phyloP scores from a whole-genome alignment of 306 rosid genomes.

The Trichosanthes truncata region DNA sequence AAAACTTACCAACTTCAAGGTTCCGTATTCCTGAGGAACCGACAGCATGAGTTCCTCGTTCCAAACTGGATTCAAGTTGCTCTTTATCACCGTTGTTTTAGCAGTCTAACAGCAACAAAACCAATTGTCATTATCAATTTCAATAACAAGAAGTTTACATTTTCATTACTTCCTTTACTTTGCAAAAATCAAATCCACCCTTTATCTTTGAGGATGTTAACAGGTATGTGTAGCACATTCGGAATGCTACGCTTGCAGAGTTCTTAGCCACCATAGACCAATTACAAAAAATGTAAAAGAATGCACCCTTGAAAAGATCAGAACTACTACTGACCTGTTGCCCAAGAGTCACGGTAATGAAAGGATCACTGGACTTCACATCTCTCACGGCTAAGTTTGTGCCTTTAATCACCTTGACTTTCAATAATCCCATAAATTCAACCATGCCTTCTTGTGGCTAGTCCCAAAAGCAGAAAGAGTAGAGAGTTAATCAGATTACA shows the following conservation, averaged over 20 bases:
- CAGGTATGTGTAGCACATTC: not conserved
- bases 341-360: constrained; percentile 75
- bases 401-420: constrained; percentile 83
- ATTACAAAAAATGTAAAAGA: not conserved
- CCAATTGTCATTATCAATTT: constrained; percentile 9
- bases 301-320: not conserved
- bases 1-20: constrained; percentile 62
- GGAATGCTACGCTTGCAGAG: not conserved
- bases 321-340: constrained; percentile 55
- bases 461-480: constrained; percentile 28
- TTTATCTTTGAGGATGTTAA: not conserved
- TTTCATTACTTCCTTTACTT: not conserved
- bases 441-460: constrained; percentile 83
- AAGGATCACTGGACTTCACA: constrained; percentile 92
- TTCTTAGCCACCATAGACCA: not conserved
- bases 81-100: constrained; percentile 44
- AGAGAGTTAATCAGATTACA: not conserved
- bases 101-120: constrained; percentile 37
- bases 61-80: constrained; percentile 98
- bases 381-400: constrained; percentile 83
- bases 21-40: constrained; percentile 69
- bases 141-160: not conserved
- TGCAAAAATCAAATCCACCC: not conserved
- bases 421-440: constrained; percentile 85
- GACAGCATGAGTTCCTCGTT: constrained; percentile 93